Base-by-base conservation (phyloP, 2,329 filamentous ascomycete species). In the Teratosphaeria pseudoeucalypti region DNA sequence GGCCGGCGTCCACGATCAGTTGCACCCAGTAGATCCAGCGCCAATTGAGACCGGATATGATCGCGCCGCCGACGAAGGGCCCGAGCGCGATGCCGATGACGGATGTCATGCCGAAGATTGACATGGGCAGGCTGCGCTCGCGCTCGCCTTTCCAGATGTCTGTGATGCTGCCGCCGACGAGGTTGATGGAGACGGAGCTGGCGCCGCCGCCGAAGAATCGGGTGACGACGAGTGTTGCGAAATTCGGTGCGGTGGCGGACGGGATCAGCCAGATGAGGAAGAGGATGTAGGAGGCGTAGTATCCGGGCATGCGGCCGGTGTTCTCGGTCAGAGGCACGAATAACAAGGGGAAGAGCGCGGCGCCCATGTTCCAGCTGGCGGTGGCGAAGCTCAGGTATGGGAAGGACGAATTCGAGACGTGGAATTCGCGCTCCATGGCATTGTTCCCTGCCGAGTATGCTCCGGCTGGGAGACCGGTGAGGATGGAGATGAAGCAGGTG, bases 21-120 rank as follows among this genome's bases (percentile, higher is more conserved):
- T 96, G 92, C 32, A 92, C 79, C 81, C 90, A 95, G 71, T 95
- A 95, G 0, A 92, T 83, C 90, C 91, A 95, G 62, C 89, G 83
- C 89, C 89, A 95, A 5, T 75, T 80, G 1, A 83, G 53, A 71
- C 56, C 60, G 3, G 57, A 62, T 43, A 67, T 61, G 47, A 72
- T 69, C 9, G 65, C 65, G 27, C 68, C 70, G 26, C 71, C 71
- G 26, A 71, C 56, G 43, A 73, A 67, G 0, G 71, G 71, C 0
- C 71, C 71, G 1, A 72, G 60, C n/a, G 67, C 70, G 43, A 71
- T 68, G 9, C 71, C 71, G 19, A 64, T 63, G 1, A 73, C 67
- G 32, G 60, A 61, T 2, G 66, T 63, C 54, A 65, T 63, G 27
- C 67, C 67, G 56, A 69, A 73, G 29, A 72, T 66, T 4, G 67